Conservation (phyloP, 1,284 basidiomycete genomes). For the Fistulinella staudtii region DNA sequence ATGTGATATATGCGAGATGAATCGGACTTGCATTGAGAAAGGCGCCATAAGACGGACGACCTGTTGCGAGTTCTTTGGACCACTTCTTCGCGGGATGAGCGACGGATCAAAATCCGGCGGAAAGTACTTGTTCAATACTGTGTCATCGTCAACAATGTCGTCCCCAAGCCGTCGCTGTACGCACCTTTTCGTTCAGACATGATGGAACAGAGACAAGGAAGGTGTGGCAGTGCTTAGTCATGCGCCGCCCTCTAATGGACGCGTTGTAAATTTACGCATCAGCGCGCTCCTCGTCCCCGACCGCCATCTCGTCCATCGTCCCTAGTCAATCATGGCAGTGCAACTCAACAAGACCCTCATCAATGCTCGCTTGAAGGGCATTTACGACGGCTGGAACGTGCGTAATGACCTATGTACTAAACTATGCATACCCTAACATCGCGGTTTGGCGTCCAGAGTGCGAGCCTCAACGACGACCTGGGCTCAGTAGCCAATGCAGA, state of each 20-base stretch:
- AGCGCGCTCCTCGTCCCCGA: constrained; percentile 19
- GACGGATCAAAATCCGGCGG: constrained; percentile 97
- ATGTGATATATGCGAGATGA: neutral
- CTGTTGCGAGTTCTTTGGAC: constrained; percentile 90
- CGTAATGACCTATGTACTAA: constrained; percentile 28
- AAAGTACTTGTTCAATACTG: constrained; percentile 89
- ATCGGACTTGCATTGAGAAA: constrained; percentile 81
- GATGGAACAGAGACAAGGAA: constrained; percentile 15
- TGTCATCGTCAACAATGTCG: constrained; percentile 7
- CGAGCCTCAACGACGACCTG: constrained; percentile 66
- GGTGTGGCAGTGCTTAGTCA: constrained; percentile 27
- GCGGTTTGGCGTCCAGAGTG: constrained; percentile 39
- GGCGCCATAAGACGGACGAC: constrained; percentile 99
- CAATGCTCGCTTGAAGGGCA: constrained; percentile 59
- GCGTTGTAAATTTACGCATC: constrained; percentile 31
- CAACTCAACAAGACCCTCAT: constrained; percentile 61
- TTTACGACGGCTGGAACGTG: constrained; percentile 77
- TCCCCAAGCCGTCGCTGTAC: neutral
- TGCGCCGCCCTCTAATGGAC: constrained; percentile 15
- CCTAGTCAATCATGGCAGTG: constrained; percentile 37
- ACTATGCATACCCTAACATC: constrained; percentile 8
- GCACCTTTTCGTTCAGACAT: constrained; percentile 90
- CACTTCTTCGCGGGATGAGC: constrained; percentile 87
- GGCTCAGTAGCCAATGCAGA: constrained; percentile 63
- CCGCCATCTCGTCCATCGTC: constrained; percentile 1